Conservation (phyloP, 371 early-diverging fungal genomes). For the Batrachochytrium dendrobatidis region DNA sequence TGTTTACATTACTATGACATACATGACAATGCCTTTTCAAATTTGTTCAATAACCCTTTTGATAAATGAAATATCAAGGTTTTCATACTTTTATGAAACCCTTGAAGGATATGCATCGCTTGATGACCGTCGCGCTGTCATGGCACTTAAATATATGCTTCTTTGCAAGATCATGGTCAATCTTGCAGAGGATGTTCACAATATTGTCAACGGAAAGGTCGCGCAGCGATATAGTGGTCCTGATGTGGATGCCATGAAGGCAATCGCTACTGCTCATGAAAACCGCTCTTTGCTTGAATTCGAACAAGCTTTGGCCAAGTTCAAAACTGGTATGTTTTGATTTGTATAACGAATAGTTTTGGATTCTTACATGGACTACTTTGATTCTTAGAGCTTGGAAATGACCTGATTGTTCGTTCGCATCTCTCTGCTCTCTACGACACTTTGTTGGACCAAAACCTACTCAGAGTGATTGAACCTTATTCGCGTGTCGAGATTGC, state of each 20-base stretch:
- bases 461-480: slow-evolving; percentile 96
- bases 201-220: slow-evolving; percentile 74
- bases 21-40: background rate
- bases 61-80: too few species aligned
- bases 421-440: slow-evolving; percentile 92
- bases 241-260: slow-evolving; percentile 86
- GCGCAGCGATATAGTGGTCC: slow-evolving; percentile 63
- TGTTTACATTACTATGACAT: background rate
- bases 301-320: slow-evolving; percentile 79
- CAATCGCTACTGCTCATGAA: slow-evolving; percentile 88
- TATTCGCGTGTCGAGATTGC: slow-evolving; percentile 94
- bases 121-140: slow-evolving; percentile 77
- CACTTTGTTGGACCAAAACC: slow-evolving; percentile 93
- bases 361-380: background rate
- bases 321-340: slow-evolving; percentile 60
- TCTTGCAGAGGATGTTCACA: slow-evolving; percentile 82
- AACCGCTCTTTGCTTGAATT: slow-evolving; percentile 90
- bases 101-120: slow-evolving; percentile 87
- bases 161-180: slow-evolving; percentile 97
- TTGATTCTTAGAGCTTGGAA: slow-evolving; percentile 57
- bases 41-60: too few species aligned
- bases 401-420: slow-evolving; percentile 85
- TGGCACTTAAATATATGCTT: slow-evolving; percentile 92
- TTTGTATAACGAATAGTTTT: background rate
- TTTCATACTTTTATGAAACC: slow-evolving; percentile 97